A percentile compares a stretch with the other conserved stretches of the same genome.
Conservation (phyloP, 176 grass and related monocot genomes). For the Hordeum vulgare region MorexV3_pseudomolecules_assembly NC_058520.1:81288138-81288637, state of each 20-base stretch:
- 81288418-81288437: background rate
- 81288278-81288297: too few species aligned
- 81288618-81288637: background rate
- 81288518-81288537: too few species aligned
- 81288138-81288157: background rate
- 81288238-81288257: background rate
- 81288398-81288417: background rate
- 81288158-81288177: background rate
- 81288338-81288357: too few species aligned
- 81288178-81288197: background rate
- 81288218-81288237: background rate
- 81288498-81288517: background rate
- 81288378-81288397: background rate
- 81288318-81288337: too few species aligned
- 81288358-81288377: too few species aligned
- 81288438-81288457: background rate
- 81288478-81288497: background rate
- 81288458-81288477: background rate
- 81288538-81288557: background rate
- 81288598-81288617: background rate
- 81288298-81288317: too few species aligned
- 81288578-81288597: background rate
- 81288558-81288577: background rate
- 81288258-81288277: background rate
- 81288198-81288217: background rate